Base-by-base conservation (phyloP, 176 grass and related monocot species). In the barley (Hordeum vulgare) region DNA sequence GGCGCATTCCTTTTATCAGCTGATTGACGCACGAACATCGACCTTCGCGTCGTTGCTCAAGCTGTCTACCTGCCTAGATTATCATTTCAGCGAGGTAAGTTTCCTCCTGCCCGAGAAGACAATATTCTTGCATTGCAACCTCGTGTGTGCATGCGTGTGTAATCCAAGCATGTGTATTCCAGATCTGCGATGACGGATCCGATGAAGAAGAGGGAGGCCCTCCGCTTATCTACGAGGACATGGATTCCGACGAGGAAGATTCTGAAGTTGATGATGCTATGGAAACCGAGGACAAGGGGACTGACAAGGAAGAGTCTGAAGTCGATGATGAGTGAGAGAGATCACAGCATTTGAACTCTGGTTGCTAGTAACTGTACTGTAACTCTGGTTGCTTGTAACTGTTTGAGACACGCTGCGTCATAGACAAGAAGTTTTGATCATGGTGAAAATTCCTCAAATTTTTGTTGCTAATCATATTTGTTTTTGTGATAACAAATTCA, bases 11-110 rank as follows among this genome's bases (percentile, higher is more conserved):
- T 36, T 63, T 58, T n/a, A n/a, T 57, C 63, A 94, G 92, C 63
- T 94, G 54, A 90, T 94, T 76, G 88, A 90, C 57, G 87, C 91
- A 72, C 88, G 91, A 24, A 82, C 85, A n/a, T 90, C 79, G 9
- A 90, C 88, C 40, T 93, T 87, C 84, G 66, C 72, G 28, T 70
- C 85, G 12, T 81, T 88, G 6, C 34, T 90, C 18, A 82, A 93
- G 73, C 33, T 94, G 61, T 90, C 91, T 39, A 86, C 85, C 25
- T 88, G 62, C 66, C 71, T 94, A 57, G 91, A 94, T 88, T 85
- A 77, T 62, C 61, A 88, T 75, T 88, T 90, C 17, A 27, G 35
- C 25, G 73, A 68, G 88, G 91, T 88, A 79, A 72, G 82, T 73
- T 81, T 80, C 15, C 25, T 25, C 64, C 37, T 11, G 21, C 17